Percentiles rank a stretch among this genome's conserved stretches.
Conservation (phyloP, 2,329 filamentous ascomycete genomes). For the Colletotrichum euphorbiae region DNA sequence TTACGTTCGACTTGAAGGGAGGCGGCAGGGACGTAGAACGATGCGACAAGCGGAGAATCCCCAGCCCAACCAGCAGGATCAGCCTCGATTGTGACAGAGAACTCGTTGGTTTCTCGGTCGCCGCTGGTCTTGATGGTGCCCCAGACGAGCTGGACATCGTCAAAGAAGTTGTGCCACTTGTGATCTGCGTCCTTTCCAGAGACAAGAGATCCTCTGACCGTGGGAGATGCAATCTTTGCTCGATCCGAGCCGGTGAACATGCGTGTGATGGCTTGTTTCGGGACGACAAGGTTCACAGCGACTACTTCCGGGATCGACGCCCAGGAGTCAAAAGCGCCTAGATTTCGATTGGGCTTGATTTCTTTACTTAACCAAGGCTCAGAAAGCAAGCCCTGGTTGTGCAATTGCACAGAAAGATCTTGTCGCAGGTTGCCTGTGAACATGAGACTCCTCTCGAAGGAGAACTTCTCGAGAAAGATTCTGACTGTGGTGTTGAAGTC, state of each 20-base stretch:
- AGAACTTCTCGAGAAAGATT: slow-evolving; percentile 46
- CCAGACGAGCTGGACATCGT: slow-evolving; percentile 56
- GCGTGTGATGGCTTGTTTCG: slow-evolving; percentile 44
- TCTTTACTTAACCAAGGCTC: slow-evolving; percentile 47
- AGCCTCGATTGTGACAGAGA: slow-evolving; percentile 48
- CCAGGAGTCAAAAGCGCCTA: slow-evolving; percentile 52
- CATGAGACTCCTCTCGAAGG: slow-evolving; percentile 46
- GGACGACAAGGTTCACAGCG: slow-evolving; percentile 53
- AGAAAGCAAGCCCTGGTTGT: slow-evolving; percentile 49
- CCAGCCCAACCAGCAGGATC: slow-evolving; percentile 53
- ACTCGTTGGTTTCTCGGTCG: slow-evolving; percentile 45
- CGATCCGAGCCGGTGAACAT: slow-evolving; percentile 43
- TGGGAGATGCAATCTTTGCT: slow-evolving; percentile 44
- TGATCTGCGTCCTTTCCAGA: slow-evolving; percentile 41
- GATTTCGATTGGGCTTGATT: slow-evolving; percentile 38
- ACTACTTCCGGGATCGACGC: slow-evolving; percentile 50
- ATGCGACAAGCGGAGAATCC: slow-evolving; percentile 52
- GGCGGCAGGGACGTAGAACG: slow-evolving; percentile 54
- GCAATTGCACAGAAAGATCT: slow-evolving; percentile 52
- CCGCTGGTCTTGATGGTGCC: slow-evolving; percentile 49
- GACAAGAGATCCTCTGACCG: slow-evolving; percentile 47
- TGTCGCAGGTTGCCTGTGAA: slow-evolving; percentile 49
- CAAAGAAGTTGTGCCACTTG: slow-evolving; percentile 52
- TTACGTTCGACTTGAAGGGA: slow-evolving; percentile 50
- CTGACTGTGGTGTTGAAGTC: slow-evolving; percentile 49